Base-by-base conservation (phyloP, 805 yeast genomes). In the Ogataea ramenticola region DNA sequence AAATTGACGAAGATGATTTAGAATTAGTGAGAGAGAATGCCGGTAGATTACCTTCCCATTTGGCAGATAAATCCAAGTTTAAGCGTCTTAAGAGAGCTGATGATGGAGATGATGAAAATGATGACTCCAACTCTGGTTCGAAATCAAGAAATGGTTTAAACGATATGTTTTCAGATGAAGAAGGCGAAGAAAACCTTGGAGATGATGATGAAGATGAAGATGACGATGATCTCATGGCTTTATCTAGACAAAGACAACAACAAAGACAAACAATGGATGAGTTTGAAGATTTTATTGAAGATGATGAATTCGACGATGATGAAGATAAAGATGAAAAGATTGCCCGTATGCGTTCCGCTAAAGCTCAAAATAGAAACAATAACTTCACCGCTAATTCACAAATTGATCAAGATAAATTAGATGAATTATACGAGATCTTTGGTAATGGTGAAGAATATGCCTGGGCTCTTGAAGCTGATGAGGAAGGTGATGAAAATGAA, bases 371-470 rank as follows among this genome's bases (percentile, higher is more conserved):
- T 41, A 56, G 56, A 40, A 62, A 60, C 35, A 51, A 52, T 14
- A 56, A 59, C 34, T 57, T 60, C 39, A 49, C 63, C 14, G 56
- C 58, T 42, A 54, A 55, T 41, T 58, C 68, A 49, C 74, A 86
- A 56, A 67, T 85, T 36, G 96, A 93, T 54, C 82, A 93, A 44
- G 98, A 93, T 55, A 86, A 87, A 60, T 77, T 91, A 50, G 93
- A 88, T 57, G 97, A 91, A 63, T 77, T 93, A 58, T 89, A 81
- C 57, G 99, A 93, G 61, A 87, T 93, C 14, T 93, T 93, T 60
- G 99, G 99, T 51, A 95, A 89, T 62, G 99, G 99, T 42, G 89
- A 82, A 50, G 97, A 91, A 58, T 93, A 93, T 64, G 96, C 87
- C 45, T 93, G 99, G 98, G 99, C 99, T 12, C 70, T 93, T 44